phyloP scores from a whole-genome alignment of 371 early-diverging fungal genomes.

The Apophysomyces ossiformis region DNA sequence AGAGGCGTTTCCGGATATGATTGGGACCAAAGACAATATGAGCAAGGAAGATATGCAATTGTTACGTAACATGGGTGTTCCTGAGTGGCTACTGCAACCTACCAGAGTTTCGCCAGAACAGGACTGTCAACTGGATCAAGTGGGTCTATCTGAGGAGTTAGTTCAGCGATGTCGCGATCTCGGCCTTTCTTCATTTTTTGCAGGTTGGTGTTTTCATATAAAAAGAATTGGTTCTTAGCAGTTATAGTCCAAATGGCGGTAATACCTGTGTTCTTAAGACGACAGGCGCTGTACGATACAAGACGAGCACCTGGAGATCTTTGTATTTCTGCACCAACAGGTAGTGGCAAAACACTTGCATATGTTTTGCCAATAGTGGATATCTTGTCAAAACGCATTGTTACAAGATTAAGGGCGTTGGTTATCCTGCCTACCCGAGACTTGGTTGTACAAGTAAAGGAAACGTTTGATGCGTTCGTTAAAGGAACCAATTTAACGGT shows the following conservation, averaged over 20 bases:
- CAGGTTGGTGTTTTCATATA: conserved; percentile 44
- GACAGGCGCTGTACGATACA: conserved; percentile 57
- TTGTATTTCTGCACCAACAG: conserved; percentile 95
- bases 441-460: conserved; percentile 84
- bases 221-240: neutral
- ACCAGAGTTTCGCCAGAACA: conserved; percentile 68
- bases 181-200: conserved; percentile 80
- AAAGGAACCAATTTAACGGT: conserved; percentile 75
- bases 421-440: conserved; percentile 93
- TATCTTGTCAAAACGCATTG: conserved; percentile 69
- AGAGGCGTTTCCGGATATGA: conserved; percentile 50
- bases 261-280: conserved; percentile 75
- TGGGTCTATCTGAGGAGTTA: conserved; percentile 64
- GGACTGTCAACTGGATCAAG: conserved; percentile 46
- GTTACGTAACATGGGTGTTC: conserved; percentile 72
- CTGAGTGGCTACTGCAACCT: conserved; percentile 86
- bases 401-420: conserved; percentile 82
- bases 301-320: conserved; percentile 72
- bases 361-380: conserved; percentile 95
- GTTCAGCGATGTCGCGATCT: conserved; percentile 65
- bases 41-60: conserved; percentile 43
- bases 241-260: conserved; percentile 82
- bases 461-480: conserved; percentile 78
- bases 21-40: conserved; percentile 27
- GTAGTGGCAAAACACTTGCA: conserved; percentile 97